These are phyloP conservation scores for Tetrahymena borealis DNA, from an alignment of 73 alveolate species.

Conservation along the genomic window DNA sequence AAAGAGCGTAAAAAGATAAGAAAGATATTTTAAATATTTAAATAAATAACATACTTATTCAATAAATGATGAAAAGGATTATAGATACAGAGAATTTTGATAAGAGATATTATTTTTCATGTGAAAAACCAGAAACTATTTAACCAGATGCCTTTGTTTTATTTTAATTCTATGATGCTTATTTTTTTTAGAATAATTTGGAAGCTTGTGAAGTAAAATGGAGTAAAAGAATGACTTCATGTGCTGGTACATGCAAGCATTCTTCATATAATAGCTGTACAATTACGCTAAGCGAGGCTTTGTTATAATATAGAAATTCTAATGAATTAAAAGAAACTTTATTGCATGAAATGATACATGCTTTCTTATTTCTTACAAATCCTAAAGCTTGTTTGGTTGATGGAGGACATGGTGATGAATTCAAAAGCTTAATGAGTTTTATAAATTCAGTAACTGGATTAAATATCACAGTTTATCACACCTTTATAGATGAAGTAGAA, in stretches of 20 bases:
- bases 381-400: constrained; percentile 35
- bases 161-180: constrained; percentile 36
- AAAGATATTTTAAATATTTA: not conserved
- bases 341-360: constrained; percentile 94
- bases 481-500: constrained; percentile 77
- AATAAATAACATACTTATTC: not conserved
- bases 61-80: not conserved
- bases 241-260: constrained; percentile 84
- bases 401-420: constrained; percentile 73
- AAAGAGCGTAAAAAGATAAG: not conserved
- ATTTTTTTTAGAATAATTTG: constrained; percentile 44
- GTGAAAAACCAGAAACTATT: constrained; percentile 27
- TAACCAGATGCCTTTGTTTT: constrained; percentile 51
- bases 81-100: not conserved
- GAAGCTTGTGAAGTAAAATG: constrained; percentile 54
- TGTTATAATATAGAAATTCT: constrained; percentile 65
- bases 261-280: constrained; percentile 56
- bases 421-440: constrained; percentile 51
- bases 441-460: constrained; percentile 65
- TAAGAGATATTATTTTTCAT: not conserved
- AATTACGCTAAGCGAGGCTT: constrained; percentile 63
- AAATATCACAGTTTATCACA: constrained; percentile 62
- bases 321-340: constrained; percentile 70
- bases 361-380: constrained; percentile 51
- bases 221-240: constrained; percentile 78